Conservation (phyloP, 139 green algal species). For the Chlamydomonas sphaeroides region DNA sequence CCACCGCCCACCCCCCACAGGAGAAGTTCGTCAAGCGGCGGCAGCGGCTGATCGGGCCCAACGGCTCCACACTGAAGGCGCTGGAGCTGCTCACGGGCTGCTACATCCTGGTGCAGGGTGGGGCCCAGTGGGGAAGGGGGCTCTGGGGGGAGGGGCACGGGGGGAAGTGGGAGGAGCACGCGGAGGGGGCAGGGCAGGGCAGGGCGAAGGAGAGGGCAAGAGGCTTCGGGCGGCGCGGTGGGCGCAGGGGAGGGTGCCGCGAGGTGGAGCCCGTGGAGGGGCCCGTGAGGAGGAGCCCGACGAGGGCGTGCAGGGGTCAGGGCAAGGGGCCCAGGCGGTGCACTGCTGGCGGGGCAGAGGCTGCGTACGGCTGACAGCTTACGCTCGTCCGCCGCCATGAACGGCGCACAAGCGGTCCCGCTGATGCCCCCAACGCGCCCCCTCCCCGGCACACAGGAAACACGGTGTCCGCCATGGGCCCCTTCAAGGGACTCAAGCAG, state of each 20-base stretch:
- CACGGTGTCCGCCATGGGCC: conserved; percentile 96
- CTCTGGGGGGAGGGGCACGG: not conserved
- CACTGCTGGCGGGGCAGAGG: too few relatives aligned
- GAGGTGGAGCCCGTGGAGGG: too few relatives aligned
- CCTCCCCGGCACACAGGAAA: conserved; percentile 70
- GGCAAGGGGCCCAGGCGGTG: too few relatives aligned
- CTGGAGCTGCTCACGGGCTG: conserved; percentile 98
- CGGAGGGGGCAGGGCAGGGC: not conserved
- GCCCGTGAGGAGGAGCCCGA: too few relatives aligned
- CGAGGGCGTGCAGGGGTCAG: too few relatives aligned
- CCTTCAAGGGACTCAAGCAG: conserved; percentile 94
- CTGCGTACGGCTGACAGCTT: too few relatives aligned
- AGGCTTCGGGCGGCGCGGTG: too few relatives aligned
- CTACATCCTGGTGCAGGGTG: conserved; percentile 96
- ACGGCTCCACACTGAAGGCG: conserved; percentile 97
- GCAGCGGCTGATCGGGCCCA: conserved; percentile 95
- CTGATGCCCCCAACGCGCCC: too few relatives aligned
- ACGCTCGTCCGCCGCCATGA: too few relatives aligned
- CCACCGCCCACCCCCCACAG: conserved; percentile 22
- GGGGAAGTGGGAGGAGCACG: not conserved
- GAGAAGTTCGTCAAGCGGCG: conserved; percentile 98
- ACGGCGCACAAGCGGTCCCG: not conserved
- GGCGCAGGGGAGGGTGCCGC: too few relatives aligned
- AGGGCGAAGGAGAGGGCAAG: not conserved
- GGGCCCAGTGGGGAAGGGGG: not conserved